A percentile compares a stretch with the other conserved stretches of the same genome.
phyloP scores from a whole-genome alignment of 2,329 filamentous ascomycete species.

The Xylariaceae sp. region DNA sequence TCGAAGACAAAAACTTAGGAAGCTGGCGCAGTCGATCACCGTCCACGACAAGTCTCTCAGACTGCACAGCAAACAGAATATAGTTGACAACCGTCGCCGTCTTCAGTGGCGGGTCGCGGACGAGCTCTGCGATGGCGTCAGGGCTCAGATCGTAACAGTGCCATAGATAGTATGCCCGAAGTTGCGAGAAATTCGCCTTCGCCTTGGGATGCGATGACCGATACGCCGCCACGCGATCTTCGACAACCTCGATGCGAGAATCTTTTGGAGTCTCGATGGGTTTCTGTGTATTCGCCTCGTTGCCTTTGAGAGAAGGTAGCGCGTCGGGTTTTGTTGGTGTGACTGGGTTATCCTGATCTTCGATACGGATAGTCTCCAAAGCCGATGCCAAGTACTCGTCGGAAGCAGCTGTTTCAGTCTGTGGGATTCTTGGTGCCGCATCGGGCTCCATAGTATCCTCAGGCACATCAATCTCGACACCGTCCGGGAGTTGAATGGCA shows the following conservation, averaged over 20 bases:
- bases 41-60: conserved; percentile 47
- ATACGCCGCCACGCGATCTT: conserved; percentile 36
- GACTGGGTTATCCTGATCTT: conserved; percentile 12
- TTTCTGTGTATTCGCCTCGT: not conserved
- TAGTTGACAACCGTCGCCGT: conserved; percentile 54
- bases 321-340: too few species aligned
- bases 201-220: conserved; percentile 25
- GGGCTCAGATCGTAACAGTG: conserved; percentile 49
- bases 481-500: conserved; percentile 56
- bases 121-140: conserved; percentile 46
- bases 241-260: conserved; percentile 41
- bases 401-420: conserved; percentile 5
- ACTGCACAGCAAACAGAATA: conserved; percentile 52
- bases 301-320: too few species aligned
- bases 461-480: conserved; percentile 24
- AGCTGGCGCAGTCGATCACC: conserved; percentile 40
- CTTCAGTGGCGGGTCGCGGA: conserved; percentile 59
- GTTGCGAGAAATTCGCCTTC: conserved; percentile 23
- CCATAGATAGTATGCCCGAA: conserved; percentile 65
- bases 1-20: conserved; percentile 32
- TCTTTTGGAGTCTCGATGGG: conserved; percentile 31
- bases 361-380: conserved; percentile 22
- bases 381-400: conserved; percentile 16
- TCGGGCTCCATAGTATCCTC: conserved; percentile 10
- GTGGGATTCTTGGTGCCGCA: conserved; percentile 3